Conservation (phyloP, 2,329 filamentous ascomycete genomes). For the Juglanconis sp. region DNA sequence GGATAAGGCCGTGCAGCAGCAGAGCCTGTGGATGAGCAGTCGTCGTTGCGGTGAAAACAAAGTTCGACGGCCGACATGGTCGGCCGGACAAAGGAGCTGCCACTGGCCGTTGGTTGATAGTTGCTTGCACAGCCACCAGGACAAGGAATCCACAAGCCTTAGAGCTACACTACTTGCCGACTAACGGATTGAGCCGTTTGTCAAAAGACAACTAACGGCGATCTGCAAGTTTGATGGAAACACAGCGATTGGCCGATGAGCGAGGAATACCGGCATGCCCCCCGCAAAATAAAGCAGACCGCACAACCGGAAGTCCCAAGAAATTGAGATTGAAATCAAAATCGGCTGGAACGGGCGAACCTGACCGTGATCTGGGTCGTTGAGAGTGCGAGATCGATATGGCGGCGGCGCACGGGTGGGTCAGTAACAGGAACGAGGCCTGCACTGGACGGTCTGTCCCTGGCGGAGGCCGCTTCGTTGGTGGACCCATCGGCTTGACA, state of each 20-base stretch:
- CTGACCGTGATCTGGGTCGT: neutral
- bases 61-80: neutral
- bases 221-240: neutral
- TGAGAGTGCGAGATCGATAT: neutral
- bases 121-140: neutral
- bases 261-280: conserved; percentile 5
- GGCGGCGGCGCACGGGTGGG: neutral
- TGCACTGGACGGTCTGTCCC: neutral
- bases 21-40: neutral
- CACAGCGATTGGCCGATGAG: conserved; percentile 10
- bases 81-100: neutral
- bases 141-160: neutral
- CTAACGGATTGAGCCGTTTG: neutral
- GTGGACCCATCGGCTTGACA: neutral
- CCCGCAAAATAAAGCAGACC: neutral
- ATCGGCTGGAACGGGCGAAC: too few species aligned
- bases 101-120: neutral
- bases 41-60: neutral
- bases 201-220: neutral
- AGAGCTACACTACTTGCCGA: neutral
- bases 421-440: neutral
- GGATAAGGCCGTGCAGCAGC: conserved; percentile 2
- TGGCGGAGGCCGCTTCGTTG: neutral
- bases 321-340: neutral
- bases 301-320: neutral